Evolutionary conservation across 768 basidiomycete species (phyloP).

Genomic region (Podaxis carcinomalis): DNA sequence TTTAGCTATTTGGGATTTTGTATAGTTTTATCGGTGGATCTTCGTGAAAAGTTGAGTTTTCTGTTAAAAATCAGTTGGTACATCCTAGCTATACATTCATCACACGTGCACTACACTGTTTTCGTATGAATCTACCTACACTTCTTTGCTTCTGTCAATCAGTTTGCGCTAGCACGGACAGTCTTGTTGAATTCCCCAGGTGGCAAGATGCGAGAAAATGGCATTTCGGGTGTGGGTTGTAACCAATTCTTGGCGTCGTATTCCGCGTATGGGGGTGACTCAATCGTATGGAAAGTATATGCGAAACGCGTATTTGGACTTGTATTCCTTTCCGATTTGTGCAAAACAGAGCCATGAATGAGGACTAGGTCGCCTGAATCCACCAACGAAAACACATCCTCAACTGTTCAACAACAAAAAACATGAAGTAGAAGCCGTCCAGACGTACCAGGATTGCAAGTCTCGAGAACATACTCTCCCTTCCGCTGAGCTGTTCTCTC

Average conservation of each 20-base stretch:
- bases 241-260: slow-evolving; percentile 96
- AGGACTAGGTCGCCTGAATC: slow-evolving; percentile 78
- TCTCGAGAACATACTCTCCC: slow-evolving; percentile 59
- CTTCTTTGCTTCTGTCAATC: not conserved
- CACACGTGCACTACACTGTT: not conserved
- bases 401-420: not conserved
- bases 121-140: not conserved
- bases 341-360: slow-evolving; percentile 90
- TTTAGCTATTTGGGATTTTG: not conserved
- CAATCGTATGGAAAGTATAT: slow-evolving; percentile 96
- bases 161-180: not conserved
- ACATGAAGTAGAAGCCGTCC: not conserved
- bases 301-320: slow-evolving; percentile 81
- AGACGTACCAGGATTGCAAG: slow-evolving; percentile 65
- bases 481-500: slow-evolving; percentile 19
- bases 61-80: not conserved
- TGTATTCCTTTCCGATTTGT: slow-evolving; percentile 86
- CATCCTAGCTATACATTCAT: not conserved
- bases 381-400: not conserved
- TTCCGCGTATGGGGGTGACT: slow-evolving; percentile 59
- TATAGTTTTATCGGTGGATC: not conserved
- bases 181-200: slow-evolving; percentile 17
- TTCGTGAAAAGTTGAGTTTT: not conserved
- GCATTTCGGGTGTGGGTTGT: slow-evolving; percentile 81
- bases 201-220: slow-evolving; percentile 62